phyloP scores from a whole-genome alignment of 306 rosid species.

The Prosopis cineraria region DNA sequence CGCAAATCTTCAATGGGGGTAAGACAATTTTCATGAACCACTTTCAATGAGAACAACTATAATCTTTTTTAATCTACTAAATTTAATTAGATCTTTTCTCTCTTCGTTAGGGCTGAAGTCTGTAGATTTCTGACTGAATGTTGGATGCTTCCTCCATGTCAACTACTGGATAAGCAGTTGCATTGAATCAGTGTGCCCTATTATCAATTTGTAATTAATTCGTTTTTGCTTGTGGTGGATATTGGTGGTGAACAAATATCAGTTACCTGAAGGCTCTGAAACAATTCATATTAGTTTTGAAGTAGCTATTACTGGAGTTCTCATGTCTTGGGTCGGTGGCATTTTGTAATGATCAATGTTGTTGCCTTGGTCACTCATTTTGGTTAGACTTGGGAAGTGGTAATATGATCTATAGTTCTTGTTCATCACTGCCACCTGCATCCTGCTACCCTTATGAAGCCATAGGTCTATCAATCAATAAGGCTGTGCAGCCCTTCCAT shows the following conservation, averaged over 20 bases:
- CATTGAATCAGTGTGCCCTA: constrained; percentile 49
- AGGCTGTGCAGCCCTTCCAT: constrained; percentile 70
- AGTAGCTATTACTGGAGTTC: constrained; percentile 49
- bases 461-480: constrained; percentile 61
- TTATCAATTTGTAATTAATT: constrained; percentile 43
- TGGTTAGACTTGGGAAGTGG: constrained; percentile 46
- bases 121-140: constrained; percentile 44
- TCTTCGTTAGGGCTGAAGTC: constrained; percentile 61
- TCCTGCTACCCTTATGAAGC: constrained; percentile 47
- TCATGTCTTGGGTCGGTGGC: constrained; percentile 48
- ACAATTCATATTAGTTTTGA: constrained; percentile 50
- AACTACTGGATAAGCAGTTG: constrained; percentile 48
- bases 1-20: constrained; percentile 68
- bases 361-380: constrained; percentile 41
- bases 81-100: constrained; percentile 19
- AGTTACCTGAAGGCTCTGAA: constrained; percentile 49
- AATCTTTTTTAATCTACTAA: background rate
- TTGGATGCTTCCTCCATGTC: constrained; percentile 59
- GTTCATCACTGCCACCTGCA: constrained; percentile 46
- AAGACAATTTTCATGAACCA: constrained; percentile 17
- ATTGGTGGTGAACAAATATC: constrained; percentile 41
- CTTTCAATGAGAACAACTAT: background rate
- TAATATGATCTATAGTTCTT: constrained; percentile 65
- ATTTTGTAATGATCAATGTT: constrained; percentile 41
- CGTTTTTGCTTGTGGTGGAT: constrained; percentile 54